A percentile compares a stretch with the other conserved stretches of the same genome.
These are phyloP conservation scores for Plantago coronopus DNA, from an alignment of 305 asterid species.

Conservation along the genomic window DNA sequence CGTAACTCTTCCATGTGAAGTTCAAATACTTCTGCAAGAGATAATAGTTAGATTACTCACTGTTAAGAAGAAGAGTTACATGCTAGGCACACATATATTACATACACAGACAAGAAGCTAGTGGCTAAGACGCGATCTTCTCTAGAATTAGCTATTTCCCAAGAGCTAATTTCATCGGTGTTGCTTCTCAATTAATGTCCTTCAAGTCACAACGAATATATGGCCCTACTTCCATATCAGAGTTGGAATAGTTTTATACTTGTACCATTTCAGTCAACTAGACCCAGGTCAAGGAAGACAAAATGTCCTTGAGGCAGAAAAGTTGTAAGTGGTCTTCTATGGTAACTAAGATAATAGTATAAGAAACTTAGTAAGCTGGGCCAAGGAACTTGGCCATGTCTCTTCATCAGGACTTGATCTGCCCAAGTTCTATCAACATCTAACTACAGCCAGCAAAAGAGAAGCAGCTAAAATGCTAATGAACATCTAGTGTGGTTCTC, in stretches of 20 bases:
- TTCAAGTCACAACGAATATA: background rate
- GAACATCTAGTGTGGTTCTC: too few relatives aligned
- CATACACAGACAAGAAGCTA: background rate
- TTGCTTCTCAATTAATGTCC: too few relatives aligned
- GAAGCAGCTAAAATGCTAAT: background rate
- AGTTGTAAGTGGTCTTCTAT: background rate
- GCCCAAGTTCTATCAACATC: background rate
- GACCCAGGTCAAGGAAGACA: conserved; percentile 3
- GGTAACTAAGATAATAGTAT: background rate
- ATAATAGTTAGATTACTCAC: conserved; percentile 6
- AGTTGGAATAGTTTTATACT: background rate
- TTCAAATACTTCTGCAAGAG: conserved; percentile 73
- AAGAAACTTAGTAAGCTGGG: background rate
- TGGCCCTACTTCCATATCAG: background rate
- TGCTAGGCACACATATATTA: background rate
- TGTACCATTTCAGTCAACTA: background rate
- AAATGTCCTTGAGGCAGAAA: background rate
- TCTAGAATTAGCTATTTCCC: too few relatives aligned
- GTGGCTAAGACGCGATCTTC: too few relatives aligned
- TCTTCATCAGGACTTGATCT: background rate
- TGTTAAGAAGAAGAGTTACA: background rate
- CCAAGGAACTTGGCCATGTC: background rate
- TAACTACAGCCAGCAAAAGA: background rate
- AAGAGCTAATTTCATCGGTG: background rate
- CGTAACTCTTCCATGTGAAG: conserved; percentile 93